A percentile compares a stretch with the other conserved stretches of the same genome.
These are phyloP conservation scores for Salix udensis DNA, from an alignment of 345 rosid genomes.

Conservation along the genomic window DNA sequence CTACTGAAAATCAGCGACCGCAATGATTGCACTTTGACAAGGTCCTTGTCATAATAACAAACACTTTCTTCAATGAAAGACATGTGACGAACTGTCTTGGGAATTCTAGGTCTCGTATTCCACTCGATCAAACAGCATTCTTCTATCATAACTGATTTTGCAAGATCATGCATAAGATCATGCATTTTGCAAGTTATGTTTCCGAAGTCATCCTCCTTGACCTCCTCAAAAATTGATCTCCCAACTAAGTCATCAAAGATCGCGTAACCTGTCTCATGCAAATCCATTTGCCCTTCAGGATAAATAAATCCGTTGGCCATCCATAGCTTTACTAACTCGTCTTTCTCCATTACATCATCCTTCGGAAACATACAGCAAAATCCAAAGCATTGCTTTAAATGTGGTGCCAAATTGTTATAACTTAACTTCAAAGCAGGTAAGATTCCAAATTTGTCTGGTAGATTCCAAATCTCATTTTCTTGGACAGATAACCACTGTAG, in stretches of 20 bases:
- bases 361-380: constrained; percentile 6
- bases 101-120: not conserved
- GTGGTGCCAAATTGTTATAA: not conserved
- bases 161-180: constrained; percentile 26
- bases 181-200: constrained; percentile 18
- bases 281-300: not conserved
- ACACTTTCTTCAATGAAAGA: not conserved
- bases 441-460: not conserved
- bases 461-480: too few relatives aligned
- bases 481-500: too few relatives aligned
- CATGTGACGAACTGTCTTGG: not conserved
- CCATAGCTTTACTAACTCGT: constrained; percentile 16
- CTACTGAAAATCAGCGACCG: not conserved
- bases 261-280: constrained; percentile 13
- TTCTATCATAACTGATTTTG: not conserved
- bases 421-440: constrained; percentile 1
- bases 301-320: constrained; percentile 26
- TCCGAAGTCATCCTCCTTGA: not conserved
- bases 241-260: constrained; percentile 14
- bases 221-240: constrained; percentile 18
- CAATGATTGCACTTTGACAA: not conserved
- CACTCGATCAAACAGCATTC: constrained; percentile 1
- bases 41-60: too few relatives aligned
- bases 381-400: constrained; percentile 6
- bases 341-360: not conserved